Evolutionary conservation across 1,139 yeast species (phyloP), one percentile per base, ranked within the genome.

Genomic region (Debaryomyces coudertii): DNA sequence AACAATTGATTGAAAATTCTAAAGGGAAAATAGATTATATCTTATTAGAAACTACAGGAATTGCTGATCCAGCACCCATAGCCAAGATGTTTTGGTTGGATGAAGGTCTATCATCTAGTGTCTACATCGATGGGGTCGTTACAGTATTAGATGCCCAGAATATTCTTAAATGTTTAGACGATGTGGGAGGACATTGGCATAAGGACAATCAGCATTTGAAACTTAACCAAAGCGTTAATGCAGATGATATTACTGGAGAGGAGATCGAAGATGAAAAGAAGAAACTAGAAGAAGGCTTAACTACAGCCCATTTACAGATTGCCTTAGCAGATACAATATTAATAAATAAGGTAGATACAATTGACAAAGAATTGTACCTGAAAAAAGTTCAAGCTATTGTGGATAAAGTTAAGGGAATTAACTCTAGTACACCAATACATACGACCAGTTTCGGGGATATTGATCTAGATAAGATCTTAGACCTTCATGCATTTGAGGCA

Each of bases 51-150:
- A 95, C 99, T 0, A 90, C 97, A 0, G 99, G 99, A 0, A 77
- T 95, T n/a, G 99, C 99, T 0, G 98, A 93, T 61, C 99, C 99
- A 0, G 97, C 87, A 0, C 98, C 98, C 0, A 90, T 93, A 30
- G 97, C 97, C 7, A 82, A 84, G 54, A 93, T 93, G 97, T 93
- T 93, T 65, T 93, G 99, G 99, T 74, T 92, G 34, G 99, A 93
- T 63, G 95, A 88, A 29, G 97, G 93, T 0, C 71, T 93, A 46
- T 77, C 85, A 9, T 85, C 96, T 5, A 85, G 83, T 53, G 89
- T 93, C 2, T 89, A 88, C 62, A 85, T 93, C 36, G 99, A 93
- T 66, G 97, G 97, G 0, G 90, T 93, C 4, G 79, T 95, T n/a
- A 87, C 97, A 0, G 97, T 95, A 4, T 73, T 93, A 40, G 99